Evolutionary conservation across 768 basidiomycete species (phyloP).

Genomic region (Suillus clintonianus): DNA sequence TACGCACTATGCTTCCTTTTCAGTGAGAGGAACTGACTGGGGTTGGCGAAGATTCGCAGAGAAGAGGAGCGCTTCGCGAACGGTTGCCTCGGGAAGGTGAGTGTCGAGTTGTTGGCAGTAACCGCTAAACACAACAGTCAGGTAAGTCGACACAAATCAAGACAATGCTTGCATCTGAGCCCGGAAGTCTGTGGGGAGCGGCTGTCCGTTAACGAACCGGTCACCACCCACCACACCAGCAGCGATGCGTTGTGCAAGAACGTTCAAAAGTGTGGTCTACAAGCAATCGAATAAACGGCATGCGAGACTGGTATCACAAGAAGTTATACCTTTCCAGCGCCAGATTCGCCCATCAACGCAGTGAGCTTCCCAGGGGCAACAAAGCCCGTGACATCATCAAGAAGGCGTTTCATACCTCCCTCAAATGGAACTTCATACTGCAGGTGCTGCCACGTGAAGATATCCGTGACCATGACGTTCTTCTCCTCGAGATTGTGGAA

Average conservation of each 20-base stretch:
- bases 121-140: slow-evolving; percentile 42
- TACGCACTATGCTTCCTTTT: slow-evolving; percentile 76
- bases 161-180: slow-evolving; percentile 49
- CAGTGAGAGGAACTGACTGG: slow-evolving; percentile 52
- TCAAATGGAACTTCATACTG: slow-evolving; percentile 54
- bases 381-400: slow-evolving; percentile 77
- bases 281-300: background rate
- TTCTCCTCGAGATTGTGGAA: slow-evolving; percentile 37
- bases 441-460: slow-evolving; percentile 81
- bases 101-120: slow-evolving; percentile 84
- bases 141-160: slow-evolving; percentile 15
- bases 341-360: slow-evolving; percentile 71
- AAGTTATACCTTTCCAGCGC: slow-evolving; percentile 43
- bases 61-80: slow-evolving; percentile 73
- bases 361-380: slow-evolving; percentile 81
- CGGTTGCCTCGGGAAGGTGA: slow-evolving; percentile 69
- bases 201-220: slow-evolving; percentile 53
- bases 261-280: slow-evolving; percentile 58
- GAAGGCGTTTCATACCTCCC: slow-evolving; percentile 47
- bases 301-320: background rate
- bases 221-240: slow-evolving; percentile 51
- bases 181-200: slow-evolving; percentile 54
- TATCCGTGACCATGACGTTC: slow-evolving; percentile 43
- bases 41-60: slow-evolving; percentile 79
- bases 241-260: slow-evolving; percentile 47